Percentiles rank a stretch among this genome's conserved stretches.
Evolutionary conservation across 352 stramenopile species (phyloP).

Genomic region (Pythium volutum): DNA sequence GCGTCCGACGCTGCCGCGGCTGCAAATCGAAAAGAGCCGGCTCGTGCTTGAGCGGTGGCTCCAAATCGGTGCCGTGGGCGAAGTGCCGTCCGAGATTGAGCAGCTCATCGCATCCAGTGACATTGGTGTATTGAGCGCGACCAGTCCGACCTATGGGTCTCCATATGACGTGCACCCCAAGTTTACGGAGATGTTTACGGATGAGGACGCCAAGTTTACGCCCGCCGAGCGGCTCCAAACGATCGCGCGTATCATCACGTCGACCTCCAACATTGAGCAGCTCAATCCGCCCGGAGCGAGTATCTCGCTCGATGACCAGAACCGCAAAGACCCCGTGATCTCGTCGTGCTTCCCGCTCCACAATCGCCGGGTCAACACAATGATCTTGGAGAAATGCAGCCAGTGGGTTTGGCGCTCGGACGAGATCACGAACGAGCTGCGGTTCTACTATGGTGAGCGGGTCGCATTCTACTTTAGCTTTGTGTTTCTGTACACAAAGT

Average conservation of each 20-base stretch:
- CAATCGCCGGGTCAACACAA: slow-evolving; percentile 71
- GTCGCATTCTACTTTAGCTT: slow-evolving; percentile 88
- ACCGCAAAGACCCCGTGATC: slow-evolving; percentile 71
- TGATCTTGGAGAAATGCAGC: slow-evolving; percentile 65
- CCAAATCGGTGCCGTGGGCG: slow-evolving; percentile 79
- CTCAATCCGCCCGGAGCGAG: slow-evolving; percentile 74
- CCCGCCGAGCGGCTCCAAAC: slow-evolving; percentile 81
- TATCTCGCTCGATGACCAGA: slow-evolving; percentile 79
- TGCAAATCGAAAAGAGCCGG: slow-evolving; percentile 80
- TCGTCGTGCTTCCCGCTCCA: slow-evolving; percentile 80
- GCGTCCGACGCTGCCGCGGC: slow-evolving; percentile 48
- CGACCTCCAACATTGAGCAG: slow-evolving; percentile 60
- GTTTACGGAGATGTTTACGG: slow-evolving; percentile 24
- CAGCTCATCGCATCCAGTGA: slow-evolving; percentile 78
- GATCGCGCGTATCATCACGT: slow-evolving; percentile 86
- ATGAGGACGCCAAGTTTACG: slow-evolving; percentile 76
- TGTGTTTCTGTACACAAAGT: slow-evolving; percentile 84
- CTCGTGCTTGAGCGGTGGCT: slow-evolving; percentile 82
- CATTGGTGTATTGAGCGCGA: slow-evolving; percentile 44
- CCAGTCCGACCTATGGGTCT: slow-evolving; percentile 18
- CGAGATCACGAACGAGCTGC: slow-evolving; percentile 83
- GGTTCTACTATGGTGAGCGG: slow-evolving; percentile 80
- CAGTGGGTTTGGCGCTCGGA: slow-evolving; percentile 76
- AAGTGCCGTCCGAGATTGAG: slow-evolving; percentile 85
- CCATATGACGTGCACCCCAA: slow-evolving; percentile 25